Evolutionary conservation across 768 basidiomycete species (phyloP).

Genomic region (Chlorophyllum brunneum): DNA sequence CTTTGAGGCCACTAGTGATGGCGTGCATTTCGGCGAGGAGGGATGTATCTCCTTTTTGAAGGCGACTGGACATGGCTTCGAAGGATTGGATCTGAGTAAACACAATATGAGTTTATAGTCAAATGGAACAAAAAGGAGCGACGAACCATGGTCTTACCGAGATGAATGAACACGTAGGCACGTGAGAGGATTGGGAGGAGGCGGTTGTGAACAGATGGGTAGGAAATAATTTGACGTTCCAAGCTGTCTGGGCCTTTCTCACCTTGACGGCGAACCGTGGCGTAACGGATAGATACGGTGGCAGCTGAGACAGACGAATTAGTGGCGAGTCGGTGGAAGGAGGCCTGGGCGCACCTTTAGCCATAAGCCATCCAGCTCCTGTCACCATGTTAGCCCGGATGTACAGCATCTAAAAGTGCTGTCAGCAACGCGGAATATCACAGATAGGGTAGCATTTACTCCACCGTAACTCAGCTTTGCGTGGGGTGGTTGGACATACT

Average conservation of each 20-base stretch:
- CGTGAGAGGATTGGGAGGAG: constrained; percentile 67
- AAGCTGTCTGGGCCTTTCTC: constrained; percentile 43
- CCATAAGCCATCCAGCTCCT: constrained; percentile 57
- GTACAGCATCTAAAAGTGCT: constrained; percentile 56
- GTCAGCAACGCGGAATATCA: neutral
- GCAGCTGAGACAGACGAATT: constrained; percentile 32
- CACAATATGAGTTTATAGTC: neutral
- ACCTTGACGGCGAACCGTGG: constrained; percentile 70
- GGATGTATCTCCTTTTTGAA: constrained; percentile 54
- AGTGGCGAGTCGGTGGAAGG: neutral
- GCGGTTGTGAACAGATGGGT: constrained; percentile 72
- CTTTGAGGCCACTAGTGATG: constrained; percentile 65
- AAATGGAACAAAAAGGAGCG: neutral
- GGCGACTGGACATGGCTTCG: constrained; percentile 40
- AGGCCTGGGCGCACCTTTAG: constrained; percentile 54
- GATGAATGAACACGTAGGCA: constrained; percentile 63
- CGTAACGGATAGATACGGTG: constrained; percentile 67
- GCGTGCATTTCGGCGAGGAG: constrained; percentile 73
- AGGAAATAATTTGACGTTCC: constrained; percentile 65
- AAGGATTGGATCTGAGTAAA: constrained; percentile 44
- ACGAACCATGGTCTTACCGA: constrained; percentile 58
- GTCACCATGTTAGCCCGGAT: constrained; percentile 68
- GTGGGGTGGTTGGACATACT: constrained; percentile 65
- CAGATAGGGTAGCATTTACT: constrained; percentile 34
- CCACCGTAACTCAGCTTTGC: constrained; percentile 75